These are phyloP conservation scores for Dentiscutata heterogama DNA, from an alignment of 371 early-diverging fungal genomes.

Conservation along the genomic window DNA sequence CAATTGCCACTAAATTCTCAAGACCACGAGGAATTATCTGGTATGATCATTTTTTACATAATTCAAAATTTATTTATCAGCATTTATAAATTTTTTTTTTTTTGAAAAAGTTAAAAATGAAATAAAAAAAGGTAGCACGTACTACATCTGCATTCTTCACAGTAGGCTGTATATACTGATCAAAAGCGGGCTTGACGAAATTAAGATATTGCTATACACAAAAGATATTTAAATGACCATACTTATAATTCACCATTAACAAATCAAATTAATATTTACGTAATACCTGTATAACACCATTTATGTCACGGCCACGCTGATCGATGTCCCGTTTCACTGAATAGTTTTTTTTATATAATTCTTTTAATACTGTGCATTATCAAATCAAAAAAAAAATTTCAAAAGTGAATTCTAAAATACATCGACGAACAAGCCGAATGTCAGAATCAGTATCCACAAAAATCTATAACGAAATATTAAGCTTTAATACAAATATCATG, in stretches of 20 bases:
- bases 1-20: constrained; percentile 92
- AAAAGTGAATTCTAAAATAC: constrained; percentile 56
- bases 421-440: constrained; percentile 86
- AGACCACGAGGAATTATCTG: constrained; percentile 91
- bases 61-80: neutral
- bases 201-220: constrained; percentile 77
- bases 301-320: constrained; percentile 86
- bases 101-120: neutral
- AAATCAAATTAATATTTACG: constrained; percentile 3
- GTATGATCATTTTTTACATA: neutral
- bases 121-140: constrained; percentile 39
- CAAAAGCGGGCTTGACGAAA: constrained; percentile 94
- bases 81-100: neutral
- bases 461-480: constrained; percentile 55
- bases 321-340: constrained; percentile 89
- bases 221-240: neutral
- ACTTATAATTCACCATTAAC: neutral
- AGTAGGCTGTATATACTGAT: constrained; percentile 89
- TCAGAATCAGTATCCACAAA: constrained; percentile 97
- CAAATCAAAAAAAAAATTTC: neutral
- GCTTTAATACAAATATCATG: too few relatives aligned
- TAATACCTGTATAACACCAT: constrained; percentile 78
- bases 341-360: constrained; percentile 3
- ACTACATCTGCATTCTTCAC: constrained; percentile 90
- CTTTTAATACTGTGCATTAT: neutral